phyloP scores from a whole-genome alignment of 2,329 filamentous ascomycete species.

The Hypoxylon sp. region DNA sequence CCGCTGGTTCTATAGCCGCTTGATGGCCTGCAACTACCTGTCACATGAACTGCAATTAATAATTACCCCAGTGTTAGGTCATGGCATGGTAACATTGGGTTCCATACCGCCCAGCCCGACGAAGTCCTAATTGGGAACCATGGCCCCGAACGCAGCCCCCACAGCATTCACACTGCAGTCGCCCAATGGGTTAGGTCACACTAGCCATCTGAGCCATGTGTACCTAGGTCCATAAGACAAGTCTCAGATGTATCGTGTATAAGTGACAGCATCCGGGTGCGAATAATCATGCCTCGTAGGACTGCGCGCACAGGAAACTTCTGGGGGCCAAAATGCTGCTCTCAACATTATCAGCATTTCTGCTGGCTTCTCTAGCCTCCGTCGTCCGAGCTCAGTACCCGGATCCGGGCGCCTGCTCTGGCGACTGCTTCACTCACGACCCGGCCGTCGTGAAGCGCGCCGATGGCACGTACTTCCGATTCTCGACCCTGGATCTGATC shows the following conservation, averaged over 20 bases:
- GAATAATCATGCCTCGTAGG: conserved; percentile 6
- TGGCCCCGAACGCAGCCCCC: conserved; percentile 2
- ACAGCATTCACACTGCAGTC: conserved; percentile 8
- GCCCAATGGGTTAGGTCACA: conserved; percentile 15
- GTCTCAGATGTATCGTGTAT: conserved; percentile 28
- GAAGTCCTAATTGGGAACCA: conserved; percentile 1
- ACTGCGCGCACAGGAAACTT: neutral
- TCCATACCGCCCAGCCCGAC: neutral
- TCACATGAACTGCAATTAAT: neutral
- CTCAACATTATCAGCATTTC: conserved; percentile 20
- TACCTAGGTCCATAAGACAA: conserved; percentile 7
- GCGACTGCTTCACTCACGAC: conserved; percentile 55
- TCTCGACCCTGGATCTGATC: conserved; percentile 55
- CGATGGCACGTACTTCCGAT: conserved; percentile 57
- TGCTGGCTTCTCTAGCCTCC: conserved; percentile 35
- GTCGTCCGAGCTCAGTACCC: conserved; percentile 45
- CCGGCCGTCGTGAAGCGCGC: conserved; percentile 54
- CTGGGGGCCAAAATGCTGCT: conserved; percentile 26
- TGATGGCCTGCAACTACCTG: too few species aligned
- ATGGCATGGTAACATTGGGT: conserved; percentile 22
- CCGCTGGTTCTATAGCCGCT: too few species aligned
- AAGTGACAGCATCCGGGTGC: conserved; percentile 21
- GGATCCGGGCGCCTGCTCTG: conserved; percentile 53
- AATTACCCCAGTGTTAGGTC: neutral
- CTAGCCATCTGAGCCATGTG: conserved; percentile 8